Percentiles rank a stretch among this genome's conserved stretches.
phyloP scores from a whole-genome alignment of 345 rosid genomes.

The Lepidium didymum region DNA sequence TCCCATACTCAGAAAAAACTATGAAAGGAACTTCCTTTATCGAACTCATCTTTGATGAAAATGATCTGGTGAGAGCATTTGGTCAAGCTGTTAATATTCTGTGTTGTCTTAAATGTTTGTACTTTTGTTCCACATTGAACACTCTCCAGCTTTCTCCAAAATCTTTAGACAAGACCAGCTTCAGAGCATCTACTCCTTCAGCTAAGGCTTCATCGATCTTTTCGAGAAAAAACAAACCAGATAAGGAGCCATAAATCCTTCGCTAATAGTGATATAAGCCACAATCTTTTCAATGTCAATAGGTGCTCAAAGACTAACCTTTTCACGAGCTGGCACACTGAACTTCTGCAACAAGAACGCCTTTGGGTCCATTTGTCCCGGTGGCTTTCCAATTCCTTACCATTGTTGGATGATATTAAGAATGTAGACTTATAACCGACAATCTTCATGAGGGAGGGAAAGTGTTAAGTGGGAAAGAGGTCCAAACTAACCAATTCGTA shows the following conservation, averaged over 20 bases:
- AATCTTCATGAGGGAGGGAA: not conserved
- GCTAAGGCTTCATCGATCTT: slow-evolving; percentile 67
- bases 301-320: slow-evolving; percentile 35
- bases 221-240: not conserved
- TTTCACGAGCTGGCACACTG: slow-evolving; percentile 50
- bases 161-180: slow-evolving; percentile 61
- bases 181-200: slow-evolving; percentile 64
- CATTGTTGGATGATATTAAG: not conserved
- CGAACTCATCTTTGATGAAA: not conserved
- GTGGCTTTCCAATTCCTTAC: slow-evolving; percentile 76
- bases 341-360: slow-evolving; percentile 87
- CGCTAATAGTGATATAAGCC: not conserved
- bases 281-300: not conserved
- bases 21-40: not conserved
- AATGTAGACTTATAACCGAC: not conserved
- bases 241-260: not conserved
- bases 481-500: slow-evolving; percentile 65
- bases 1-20: not conserved
- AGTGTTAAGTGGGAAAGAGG: not conserved
- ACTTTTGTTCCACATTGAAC: slow-evolving; percentile 74
- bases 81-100: slow-evolving; percentile 37
- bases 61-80: not conserved
- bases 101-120: slow-evolving; percentile 68
- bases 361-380: slow-evolving; percentile 97
- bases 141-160: slow-evolving; percentile 57